Base-by-base conservation (phyloP, 208 protist genomes). In the Trypanosoma mega region DNA sequence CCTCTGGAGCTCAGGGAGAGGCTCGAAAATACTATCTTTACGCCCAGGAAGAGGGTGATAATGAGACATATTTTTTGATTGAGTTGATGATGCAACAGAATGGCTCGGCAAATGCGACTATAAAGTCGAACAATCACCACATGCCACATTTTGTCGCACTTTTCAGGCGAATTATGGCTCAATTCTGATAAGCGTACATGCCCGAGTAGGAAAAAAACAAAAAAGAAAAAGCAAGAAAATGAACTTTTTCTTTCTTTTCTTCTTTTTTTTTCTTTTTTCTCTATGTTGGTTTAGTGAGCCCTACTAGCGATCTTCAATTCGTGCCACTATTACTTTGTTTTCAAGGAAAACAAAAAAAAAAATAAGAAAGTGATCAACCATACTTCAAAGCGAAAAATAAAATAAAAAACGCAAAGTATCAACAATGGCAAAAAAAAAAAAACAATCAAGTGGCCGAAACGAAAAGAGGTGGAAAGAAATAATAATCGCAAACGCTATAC, bases 1-100 rank as follows among this genome's bases (percentile, higher is more conserved):
- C 80, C 18, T 85, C 78, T 11, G 84, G 77, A 11, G 23, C n/a
- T 11, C 70, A 85, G 44, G 64, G 64, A 24, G 64, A 50, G 7
- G 24, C 55, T 31, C 67, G 67, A 14, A 78, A 76, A 67, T 70
- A 73, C 36, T 87, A 75, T 43, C 53, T 87, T 6, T 83, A 78
- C 55, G 83, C 83, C 1, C 64, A 78, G 48, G 70, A 63, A 6
- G 47, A 59, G 11, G 62, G 57, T 11, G 58, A 49, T 14, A 49
- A 58, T 7, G 45, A 50, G 9, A 56, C 46, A 14, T 66, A 59
- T 44, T 80, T 80, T 63, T 52, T 81, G 11, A 18, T 83, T 29
- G 76, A 85, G 37, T 43, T 79, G 6, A 41, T 78, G 30, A 51
- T 87, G 31, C 16, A 50, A 0, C 34, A 21, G 14, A 64, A 61